Base-by-base conservation (phyloP, 176 grass and related monocot species). In the Rhynchospora tenuis region DNA sequence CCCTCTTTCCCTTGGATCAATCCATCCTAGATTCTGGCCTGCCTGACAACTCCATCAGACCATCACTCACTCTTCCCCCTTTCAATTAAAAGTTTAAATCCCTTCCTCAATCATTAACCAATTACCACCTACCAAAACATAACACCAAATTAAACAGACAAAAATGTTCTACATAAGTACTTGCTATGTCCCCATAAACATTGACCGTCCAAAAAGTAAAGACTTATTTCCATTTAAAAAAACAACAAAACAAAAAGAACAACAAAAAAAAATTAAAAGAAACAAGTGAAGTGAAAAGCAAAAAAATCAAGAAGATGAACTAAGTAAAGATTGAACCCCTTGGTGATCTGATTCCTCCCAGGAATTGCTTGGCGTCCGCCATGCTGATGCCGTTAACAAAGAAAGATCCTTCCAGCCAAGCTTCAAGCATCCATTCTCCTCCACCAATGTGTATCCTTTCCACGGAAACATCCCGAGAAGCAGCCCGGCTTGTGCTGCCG, bases 391-490 rank as follows among this genome's bases (percentile, higher is more conserved):
- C 14, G 90, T 98, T 84, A 98, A 88, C 73, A 98, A 79, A 16
- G 95, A 93, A 17, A 98, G 89, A 84, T 98, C 95, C 86, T 98
- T 98, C 95, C 95, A 94, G 0, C 95, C 95, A 14, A 98, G 85
- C 87, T 88, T 93, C 67, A 98, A 86, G 89, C 90, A 88, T 5
- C 87, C 84, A 47, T 85, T 78, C 51, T 94, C 92, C 79, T 98
- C 95, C 48, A 88, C 81, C 61, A 98, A 86, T 46, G 95, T 94
- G 89, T 98, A 98, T 1, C 95, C 92, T 83, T 98, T 94, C 90
- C 89, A 91, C 5, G 95, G 95, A 65, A 90, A 90, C 95, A 98
- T 94, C 26, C 92, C 90, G 3, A 98, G 90, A 0, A 98, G 87
- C 65, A 98, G 78, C 81, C 87, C 91, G 14, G 92, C 92, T 86